Conservation (phyloP, 78 protist genomes). For the Dictyostelium brefeldianum region DNA sequence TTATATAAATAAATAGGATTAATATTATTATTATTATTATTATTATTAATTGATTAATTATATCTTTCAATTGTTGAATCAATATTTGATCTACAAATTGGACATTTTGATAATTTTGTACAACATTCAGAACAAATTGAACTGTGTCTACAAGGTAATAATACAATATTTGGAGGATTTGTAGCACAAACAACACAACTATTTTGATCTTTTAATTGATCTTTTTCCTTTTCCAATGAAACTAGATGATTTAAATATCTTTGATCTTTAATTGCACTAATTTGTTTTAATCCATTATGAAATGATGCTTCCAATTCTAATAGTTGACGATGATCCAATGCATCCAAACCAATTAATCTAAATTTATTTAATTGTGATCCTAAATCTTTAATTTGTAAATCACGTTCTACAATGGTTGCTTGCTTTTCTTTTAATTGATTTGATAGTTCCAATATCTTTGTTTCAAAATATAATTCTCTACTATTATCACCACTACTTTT, state of each 20-base stretch:
- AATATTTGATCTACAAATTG: conserved; percentile 10
- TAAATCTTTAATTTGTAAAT: neutral
- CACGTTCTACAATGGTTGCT: neutral
- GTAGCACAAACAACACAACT: conserved; percentile 48
- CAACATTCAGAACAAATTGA: conserved; percentile 32
- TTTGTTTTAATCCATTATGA: conserved; percentile 4
- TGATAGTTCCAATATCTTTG: neutral
- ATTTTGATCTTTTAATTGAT: conserved; percentile 44
- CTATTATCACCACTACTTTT: neutral
- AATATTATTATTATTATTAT: too few species aligned
- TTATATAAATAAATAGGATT: neutral
- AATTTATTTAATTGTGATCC: neutral
- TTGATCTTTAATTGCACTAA: conserved; percentile 19
- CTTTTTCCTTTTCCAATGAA: conserved; percentile 27
- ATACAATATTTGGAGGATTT: conserved; percentile 23
- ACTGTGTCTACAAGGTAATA: conserved; percentile 33
- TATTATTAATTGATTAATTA: too few species aligned
- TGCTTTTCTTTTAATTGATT: conserved; percentile 7
- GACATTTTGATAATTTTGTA: conserved; percentile 23
- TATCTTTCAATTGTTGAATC: neutral
- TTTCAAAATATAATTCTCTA: neutral
- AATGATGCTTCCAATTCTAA: neutral
- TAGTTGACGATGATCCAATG: neutral
- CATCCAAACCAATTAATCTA: neutral
- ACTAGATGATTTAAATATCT: conserved; percentile 2